These are phyloP conservation scores for Rhodotorula sp. DNA, from an alignment of 1,284 basidiomycete genomes.

Conservation along the genomic window DNA sequence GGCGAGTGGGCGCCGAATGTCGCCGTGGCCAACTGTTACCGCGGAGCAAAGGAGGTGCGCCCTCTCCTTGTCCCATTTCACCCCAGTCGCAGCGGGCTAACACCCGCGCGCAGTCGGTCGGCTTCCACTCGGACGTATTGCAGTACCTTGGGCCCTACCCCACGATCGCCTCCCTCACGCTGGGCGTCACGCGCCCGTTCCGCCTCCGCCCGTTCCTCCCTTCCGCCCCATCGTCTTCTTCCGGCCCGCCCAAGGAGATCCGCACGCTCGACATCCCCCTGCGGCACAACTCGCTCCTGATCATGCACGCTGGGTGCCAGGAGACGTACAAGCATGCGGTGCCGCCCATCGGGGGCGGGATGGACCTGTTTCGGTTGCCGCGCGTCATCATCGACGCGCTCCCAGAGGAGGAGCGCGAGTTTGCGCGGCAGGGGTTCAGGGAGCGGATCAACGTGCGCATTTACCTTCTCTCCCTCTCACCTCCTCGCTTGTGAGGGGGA, in stretches of 20 bases:
- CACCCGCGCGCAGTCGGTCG: slow-evolving; percentile 57
- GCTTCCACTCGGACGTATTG: slow-evolving; percentile 72
- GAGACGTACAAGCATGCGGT: slow-evolving; percentile 72
- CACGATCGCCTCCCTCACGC: slow-evolving; percentile 87
- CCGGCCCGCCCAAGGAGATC: slow-evolving; percentile 20
- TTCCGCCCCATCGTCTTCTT: not conserved
- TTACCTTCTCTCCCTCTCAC: no score
- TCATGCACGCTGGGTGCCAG: slow-evolving; percentile 91
- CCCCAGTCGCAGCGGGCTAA: not conserved
- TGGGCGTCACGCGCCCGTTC: slow-evolving; percentile 61
- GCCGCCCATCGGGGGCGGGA: slow-evolving; percentile 34
- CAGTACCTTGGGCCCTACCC: slow-evolving; percentile 81
- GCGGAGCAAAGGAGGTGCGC: slow-evolving; percentile 66
- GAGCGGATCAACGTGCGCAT: slow-evolving; percentile 45
- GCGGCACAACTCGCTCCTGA: slow-evolving; percentile 81
- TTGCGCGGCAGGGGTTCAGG: slow-evolving; percentile 6
- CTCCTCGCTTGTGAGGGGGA: no score
- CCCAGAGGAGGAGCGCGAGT: not conserved
- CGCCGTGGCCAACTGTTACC: slow-evolving; percentile 87
- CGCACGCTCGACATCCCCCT: slow-evolving; percentile 78
- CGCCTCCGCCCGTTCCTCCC: slow-evolving; percentile 41
- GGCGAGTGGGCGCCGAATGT: slow-evolving; percentile 82
- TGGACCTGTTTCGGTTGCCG: slow-evolving; percentile 42
- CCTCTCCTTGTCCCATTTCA: no score
- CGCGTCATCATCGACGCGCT: not conserved